These are phyloP conservation scores for Sclerotinia sclerotiorum DNA, from an alignment of 2,329 filamentous ascomycete species.

Conservation along the genomic window DNA sequence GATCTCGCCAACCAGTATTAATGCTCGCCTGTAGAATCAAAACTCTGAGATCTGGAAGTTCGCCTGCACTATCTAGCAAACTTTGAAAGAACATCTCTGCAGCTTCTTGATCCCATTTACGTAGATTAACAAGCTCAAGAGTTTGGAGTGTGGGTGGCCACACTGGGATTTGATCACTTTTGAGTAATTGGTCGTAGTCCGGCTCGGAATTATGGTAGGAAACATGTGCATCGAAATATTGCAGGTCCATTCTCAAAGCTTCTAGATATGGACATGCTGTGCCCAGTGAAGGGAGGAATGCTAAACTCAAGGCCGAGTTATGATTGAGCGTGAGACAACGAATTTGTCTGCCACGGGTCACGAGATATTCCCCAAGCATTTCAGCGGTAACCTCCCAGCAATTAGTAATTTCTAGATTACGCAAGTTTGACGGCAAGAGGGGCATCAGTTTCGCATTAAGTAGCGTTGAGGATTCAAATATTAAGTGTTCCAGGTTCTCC, in stretches of 20 bases:
- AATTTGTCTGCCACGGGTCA: slow-evolving; percentile 65
- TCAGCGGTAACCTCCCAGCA: slow-evolving; percentile 73
- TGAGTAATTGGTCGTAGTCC: slow-evolving; percentile 68
- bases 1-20: slow-evolving; percentile 76
- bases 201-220: slow-evolving; percentile 72
- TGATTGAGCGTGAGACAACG: slow-evolving; percentile 69
- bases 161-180: slow-evolving; percentile 62
- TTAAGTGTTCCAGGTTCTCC: slow-evolving; percentile 62
- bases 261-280: slow-evolving; percentile 68
- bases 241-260: slow-evolving; percentile 73
- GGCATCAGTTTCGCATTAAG: slow-evolving; percentile 68
- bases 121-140: slow-evolving; percentile 74
- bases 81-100: slow-evolving; percentile 79
- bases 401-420: slow-evolving; percentile 71
- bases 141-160: slow-evolving; percentile 74
- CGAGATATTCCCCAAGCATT: slow-evolving; percentile 64
- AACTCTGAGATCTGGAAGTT: slow-evolving; percentile 65
- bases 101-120: slow-evolving; percentile 68
- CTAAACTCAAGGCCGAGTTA: slow-evolving; percentile 75
- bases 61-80: slow-evolving; percentile 67
- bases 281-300: slow-evolving; percentile 68
- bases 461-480: slow-evolving; percentile 73
- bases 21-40: slow-evolving; percentile 74
- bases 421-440: slow-evolving; percentile 64
- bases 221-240: slow-evolving; percentile 70